A percentile compares a stretch with the other conserved stretches of the same genome.
phyloP scores from a whole-genome alignment of 1,284 basidiomycete species.

The Leccinum variabile region DNA sequence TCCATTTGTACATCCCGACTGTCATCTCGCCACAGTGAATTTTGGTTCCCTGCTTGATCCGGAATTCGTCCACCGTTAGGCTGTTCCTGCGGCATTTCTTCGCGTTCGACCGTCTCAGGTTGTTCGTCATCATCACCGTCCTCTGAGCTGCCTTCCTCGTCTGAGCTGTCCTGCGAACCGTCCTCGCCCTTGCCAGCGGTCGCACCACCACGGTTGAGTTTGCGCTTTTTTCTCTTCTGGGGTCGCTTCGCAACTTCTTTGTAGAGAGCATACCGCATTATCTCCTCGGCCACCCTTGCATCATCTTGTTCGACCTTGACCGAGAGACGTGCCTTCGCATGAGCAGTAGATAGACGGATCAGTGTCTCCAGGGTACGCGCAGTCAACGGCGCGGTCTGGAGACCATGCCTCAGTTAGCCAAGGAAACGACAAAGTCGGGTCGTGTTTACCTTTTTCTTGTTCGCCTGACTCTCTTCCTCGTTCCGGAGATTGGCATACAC shows the following conservation, averaged over 20 bases:
- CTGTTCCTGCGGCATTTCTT: conserved; percentile 45
- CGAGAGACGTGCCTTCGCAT: conserved; percentile 94
- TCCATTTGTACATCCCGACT: conserved; percentile 68
- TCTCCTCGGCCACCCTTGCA: conserved; percentile 90
- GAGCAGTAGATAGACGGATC: conserved; percentile 96
- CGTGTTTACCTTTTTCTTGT: conserved; percentile 77
- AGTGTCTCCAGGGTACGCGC: conserved; percentile 98
- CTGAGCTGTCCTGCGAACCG: conserved; percentile 42
- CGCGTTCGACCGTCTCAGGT: conserved; percentile 48
- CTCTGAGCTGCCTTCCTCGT: conserved; percentile 45
- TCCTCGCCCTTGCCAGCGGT: conserved; percentile 42
- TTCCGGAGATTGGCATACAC: conserved; percentile 93
- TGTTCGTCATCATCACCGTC: conserved; percentile 40
- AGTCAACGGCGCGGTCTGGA: conserved; percentile 92
- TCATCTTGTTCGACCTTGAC: conserved; percentile 83
- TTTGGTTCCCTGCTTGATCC: conserved; percentile 39
- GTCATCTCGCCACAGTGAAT: conserved; percentile 60
- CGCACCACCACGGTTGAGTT: conserved; percentile 61
- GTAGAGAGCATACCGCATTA: conserved; percentile 96
- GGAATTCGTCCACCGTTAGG: conserved; percentile 29
- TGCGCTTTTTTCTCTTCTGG: conserved; percentile 74
- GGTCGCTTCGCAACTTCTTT: conserved; percentile 90
- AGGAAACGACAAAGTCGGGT: conserved; percentile 3
- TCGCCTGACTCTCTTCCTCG: conserved; percentile 82
- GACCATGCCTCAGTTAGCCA: conserved; percentile 13